Evolutionary conservation across 257 asterid genomes (phyloP).

Genomic region (Ocimum tenuiflorum): DNA sequence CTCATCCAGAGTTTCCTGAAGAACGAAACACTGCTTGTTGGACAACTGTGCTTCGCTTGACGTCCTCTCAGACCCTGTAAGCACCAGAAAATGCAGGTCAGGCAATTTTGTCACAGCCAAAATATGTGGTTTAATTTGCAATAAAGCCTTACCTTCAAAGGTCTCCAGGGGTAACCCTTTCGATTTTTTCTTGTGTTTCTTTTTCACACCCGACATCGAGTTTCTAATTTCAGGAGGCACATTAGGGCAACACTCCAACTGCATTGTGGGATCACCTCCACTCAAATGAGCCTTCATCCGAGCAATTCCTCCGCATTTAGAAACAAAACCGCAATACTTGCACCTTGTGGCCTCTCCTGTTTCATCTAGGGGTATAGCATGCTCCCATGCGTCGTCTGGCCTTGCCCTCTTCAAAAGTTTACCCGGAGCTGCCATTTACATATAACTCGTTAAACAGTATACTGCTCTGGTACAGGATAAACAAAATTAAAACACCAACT

Average conservation of each 20-base stretch:
- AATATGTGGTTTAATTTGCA: not conserved
- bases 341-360: constrained; percentile 33
- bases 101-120: not conserved
- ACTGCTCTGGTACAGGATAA: no score
- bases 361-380: constrained; percentile 39
- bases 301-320: constrained; percentile 40
- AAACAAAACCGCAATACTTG: constrained; percentile 42
- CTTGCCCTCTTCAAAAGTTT: constrained; percentile 28
- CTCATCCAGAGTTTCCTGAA: constrained; percentile 30
- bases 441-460: not conserved
- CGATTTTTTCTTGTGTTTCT: constrained; percentile 24
- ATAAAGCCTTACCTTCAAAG: constrained; percentile 14
- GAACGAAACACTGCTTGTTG: constrained; percentile 17
- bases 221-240: constrained; percentile 31
- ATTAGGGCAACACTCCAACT: constrained; percentile 36
- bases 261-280: constrained; percentile 38
- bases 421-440: constrained; percentile 17
- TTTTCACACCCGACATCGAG: constrained; percentile 21
- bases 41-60: constrained; percentile 15
- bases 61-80: constrained; percentile 15
- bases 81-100: not conserved
- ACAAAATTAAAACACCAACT: not conserved
- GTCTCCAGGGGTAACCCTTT: constrained; percentile 15
- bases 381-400: constrained; percentile 44
- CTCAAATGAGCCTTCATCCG: constrained; percentile 37